phyloP scores from a whole-genome alignment of 148 eudicot genomes.

The Chenopodium formosanum region DNA sequence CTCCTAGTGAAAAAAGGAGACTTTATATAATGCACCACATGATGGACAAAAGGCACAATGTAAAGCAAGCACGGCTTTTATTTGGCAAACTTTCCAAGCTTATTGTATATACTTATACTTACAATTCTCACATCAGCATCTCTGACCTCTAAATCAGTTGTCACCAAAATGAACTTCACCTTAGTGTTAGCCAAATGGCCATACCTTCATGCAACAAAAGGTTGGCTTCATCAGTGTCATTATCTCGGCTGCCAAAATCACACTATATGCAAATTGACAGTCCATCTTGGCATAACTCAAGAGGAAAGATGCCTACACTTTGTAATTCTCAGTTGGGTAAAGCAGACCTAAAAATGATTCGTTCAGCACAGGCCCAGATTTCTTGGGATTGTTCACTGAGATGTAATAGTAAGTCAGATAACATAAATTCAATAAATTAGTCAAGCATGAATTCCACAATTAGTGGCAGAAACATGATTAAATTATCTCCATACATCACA shows the following conservation, averaged over 20 bases:
- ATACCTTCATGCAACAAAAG: conserved; percentile 50
- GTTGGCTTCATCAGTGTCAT: background rate
- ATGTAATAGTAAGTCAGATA: conserved; percentile 7
- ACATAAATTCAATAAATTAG: background rate
- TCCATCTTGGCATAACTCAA: background rate
- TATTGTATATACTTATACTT: conserved; percentile 32
- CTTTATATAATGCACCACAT: background rate
- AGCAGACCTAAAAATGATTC: conserved; percentile 94
- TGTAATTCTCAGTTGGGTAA: conserved; percentile 92
- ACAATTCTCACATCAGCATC: conserved; percentile 98
- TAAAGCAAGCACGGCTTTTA: background rate
- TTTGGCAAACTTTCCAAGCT: background rate
- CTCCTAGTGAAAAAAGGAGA: background rate
- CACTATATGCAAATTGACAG: background rate
- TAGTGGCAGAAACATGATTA: background rate
- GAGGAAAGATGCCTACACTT: conserved; percentile 63
- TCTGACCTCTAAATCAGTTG: conserved; percentile 85
- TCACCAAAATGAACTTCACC: conserved; percentile 91
- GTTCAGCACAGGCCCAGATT: conserved; percentile 83
- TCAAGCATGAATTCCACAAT: background rate
- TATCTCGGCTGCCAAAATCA: background rate
- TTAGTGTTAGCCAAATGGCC: conserved; percentile 95
- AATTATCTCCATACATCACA: background rate
- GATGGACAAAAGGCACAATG: conserved; percentile 2
- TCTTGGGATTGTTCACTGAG: conserved; percentile 96